Percentiles rank a stretch among this genome's conserved stretches.
phyloP scores from a whole-genome alignment of 179 eudicot genomes.

The Gypsophila paniculata region DNA sequence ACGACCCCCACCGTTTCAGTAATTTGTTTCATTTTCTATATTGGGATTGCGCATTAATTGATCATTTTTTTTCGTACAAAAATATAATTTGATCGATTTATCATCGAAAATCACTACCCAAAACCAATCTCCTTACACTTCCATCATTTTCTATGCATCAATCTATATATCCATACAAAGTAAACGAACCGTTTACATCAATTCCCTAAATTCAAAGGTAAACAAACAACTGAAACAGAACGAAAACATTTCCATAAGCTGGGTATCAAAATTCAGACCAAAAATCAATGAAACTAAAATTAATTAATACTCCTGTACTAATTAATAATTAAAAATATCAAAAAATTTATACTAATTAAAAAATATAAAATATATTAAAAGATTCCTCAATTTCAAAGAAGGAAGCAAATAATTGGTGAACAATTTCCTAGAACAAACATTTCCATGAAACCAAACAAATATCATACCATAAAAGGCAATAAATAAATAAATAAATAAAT shows the following conservation, averaged over 20 bases:
- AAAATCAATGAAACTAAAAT: neutral
- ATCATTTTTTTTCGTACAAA: too few species aligned
- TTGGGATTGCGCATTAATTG: too few species aligned
- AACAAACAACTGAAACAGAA: too few species aligned
- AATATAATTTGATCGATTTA: too few species aligned
- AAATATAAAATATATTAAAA: neutral
- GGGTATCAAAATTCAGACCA: neutral
- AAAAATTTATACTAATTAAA: too few species aligned
- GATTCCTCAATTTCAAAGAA: conserved; percentile 21
- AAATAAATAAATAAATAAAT: neutral
- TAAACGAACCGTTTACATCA: neutral
- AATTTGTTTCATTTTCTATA: too few species aligned
- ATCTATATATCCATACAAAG: neutral
- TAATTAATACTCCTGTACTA: too few species aligned
- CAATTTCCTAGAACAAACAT: conserved; percentile 12
- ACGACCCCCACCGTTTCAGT: too few species aligned
- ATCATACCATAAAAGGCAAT: conserved; percentile 2
- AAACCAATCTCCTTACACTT: too few species aligned
- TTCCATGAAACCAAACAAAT: conserved; percentile 25
- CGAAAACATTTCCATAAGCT: neutral
- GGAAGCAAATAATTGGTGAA: neutral
- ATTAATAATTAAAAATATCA: too few species aligned
- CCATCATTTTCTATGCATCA: neutral
- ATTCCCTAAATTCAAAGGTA: neutral
- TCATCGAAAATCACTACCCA: neutral